Percentiles rank a stretch among this genome's conserved stretches.
Conservation (phyloP, 2,329 filamentous ascomycete genomes). For the Eutypella sp. region DNA sequence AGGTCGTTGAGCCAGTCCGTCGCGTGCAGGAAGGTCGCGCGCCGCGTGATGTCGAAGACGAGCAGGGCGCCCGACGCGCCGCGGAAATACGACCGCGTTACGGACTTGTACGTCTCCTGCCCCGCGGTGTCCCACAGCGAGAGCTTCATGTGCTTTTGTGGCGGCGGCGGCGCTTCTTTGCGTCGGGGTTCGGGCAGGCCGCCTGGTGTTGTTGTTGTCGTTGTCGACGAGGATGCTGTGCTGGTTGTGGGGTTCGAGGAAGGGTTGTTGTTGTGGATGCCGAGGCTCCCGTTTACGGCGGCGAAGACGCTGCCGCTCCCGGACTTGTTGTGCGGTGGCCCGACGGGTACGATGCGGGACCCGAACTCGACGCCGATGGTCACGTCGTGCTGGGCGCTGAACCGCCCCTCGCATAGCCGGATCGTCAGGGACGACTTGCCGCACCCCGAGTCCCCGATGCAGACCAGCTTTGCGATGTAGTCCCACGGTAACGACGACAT, state of each 20-base stretch:
- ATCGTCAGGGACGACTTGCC: constrained; percentile 94
- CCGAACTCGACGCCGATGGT: constrained; percentile 97
- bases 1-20: constrained; percentile 93
- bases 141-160: constrained; percentile 82
- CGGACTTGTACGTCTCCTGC: constrained; percentile 92
- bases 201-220: constrained; percentile 11
- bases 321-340: constrained; percentile 64
- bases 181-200: constrained; percentile 52
- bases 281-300: constrained; percentile 5
- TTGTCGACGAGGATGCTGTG: not conserved
- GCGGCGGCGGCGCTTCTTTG: constrained; percentile 25
- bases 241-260: too few species aligned
- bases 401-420: constrained; percentile 92
- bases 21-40: constrained; percentile 79
- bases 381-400: constrained; percentile 90
- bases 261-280: not conserved
- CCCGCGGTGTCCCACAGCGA: constrained; percentile 94
- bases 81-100: constrained; percentile 90
- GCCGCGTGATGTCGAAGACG: constrained; percentile 90
- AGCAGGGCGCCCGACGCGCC: constrained; percentile 69
- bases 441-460: constrained; percentile 92
- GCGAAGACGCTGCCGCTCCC: constrained; percentile 34
- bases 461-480: constrained; percentile 98
- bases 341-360: constrained; percentile 85
- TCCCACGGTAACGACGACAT: constrained; percentile 78